phyloP scores from a whole-genome alignment of 352 stramenopile species.

The Phytopythium mirpurense region DNA sequence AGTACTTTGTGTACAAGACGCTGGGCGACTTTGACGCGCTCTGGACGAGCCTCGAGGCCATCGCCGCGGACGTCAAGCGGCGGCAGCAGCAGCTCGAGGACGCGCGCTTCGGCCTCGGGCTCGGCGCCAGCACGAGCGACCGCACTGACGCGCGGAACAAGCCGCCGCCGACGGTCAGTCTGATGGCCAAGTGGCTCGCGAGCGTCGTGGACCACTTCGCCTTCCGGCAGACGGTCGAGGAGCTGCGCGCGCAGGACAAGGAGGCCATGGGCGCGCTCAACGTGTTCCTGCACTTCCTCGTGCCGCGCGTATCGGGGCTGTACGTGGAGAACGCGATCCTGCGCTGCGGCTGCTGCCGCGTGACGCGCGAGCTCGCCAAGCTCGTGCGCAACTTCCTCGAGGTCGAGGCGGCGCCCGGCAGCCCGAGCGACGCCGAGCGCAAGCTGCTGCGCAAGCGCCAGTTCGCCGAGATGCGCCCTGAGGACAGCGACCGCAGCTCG shows the following conservation, averaged over 20 bases:
- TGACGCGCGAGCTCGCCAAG: constrained; percentile 48
- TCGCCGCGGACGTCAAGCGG: constrained; percentile 49
- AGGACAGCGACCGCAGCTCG: constrained; percentile 18
- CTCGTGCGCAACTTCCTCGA: constrained; percentile 68
- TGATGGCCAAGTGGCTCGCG: constrained; percentile 68
- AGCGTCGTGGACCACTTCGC: constrained; percentile 74
- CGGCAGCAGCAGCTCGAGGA: constrained; percentile 10
- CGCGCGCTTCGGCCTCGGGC: constrained; percentile 4
- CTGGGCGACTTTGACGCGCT: constrained; percentile 70
- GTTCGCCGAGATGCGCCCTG: constrained; percentile 45
- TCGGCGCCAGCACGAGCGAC: constrained; percentile 7
- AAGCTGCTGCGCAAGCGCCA: constrained; percentile 43
- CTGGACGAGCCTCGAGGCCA: constrained; percentile 49
- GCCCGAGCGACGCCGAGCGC: constrained; percentile 12
- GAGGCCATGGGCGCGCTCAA: constrained; percentile 75
- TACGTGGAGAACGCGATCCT: constrained; percentile 55
- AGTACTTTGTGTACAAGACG: constrained; percentile 83
- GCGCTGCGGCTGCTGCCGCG: constrained; percentile 40
- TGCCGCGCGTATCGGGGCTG: constrained; percentile 52
- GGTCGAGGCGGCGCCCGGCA: constrained; percentile 16
- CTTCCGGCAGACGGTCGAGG: constrained; percentile 49
- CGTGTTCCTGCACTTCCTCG: constrained; percentile 62
- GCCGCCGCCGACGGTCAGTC: constrained; percentile 24
- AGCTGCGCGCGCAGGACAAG: constrained; percentile 60
- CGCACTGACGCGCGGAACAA: too few relatives aligned